A percentile compares a stretch with the other conserved stretches of the same genome.
These are phyloP conservation scores for Onygenales sp. DNA, from an alignment of 2,329 filamentous ascomycete species.

Conservation along the genomic window DNA sequence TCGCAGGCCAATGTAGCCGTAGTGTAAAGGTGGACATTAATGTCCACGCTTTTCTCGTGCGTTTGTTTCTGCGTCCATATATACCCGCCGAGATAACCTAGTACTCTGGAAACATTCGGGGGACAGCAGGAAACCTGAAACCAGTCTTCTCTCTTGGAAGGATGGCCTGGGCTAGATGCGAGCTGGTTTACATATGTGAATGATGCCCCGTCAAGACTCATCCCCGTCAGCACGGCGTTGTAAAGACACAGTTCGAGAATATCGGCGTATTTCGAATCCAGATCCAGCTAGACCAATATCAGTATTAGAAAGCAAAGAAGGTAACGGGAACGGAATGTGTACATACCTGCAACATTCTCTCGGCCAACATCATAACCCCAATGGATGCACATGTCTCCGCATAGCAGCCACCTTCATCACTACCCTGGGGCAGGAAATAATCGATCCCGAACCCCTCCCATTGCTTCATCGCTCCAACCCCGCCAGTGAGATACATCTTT, in stretches of 20 bases:
- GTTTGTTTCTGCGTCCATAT: conserved; percentile 39
- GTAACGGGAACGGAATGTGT: conserved; percentile 29
- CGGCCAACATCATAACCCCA: conserved; percentile 51
- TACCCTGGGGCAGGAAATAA: conserved; percentile 50
- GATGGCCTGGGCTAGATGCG: conserved; percentile 42
- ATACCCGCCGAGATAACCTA: conserved; percentile 49
- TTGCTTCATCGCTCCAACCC: conserved; percentile 48
- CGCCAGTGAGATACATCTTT: conserved; percentile 56
- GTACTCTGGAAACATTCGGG: conserved; percentile 48
- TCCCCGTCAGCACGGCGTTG: conserved; percentile 50
- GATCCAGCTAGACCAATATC: conserved; percentile 28
- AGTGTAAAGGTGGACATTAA: conserved; percentile 51
- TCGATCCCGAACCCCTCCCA: conserved; percentile 53
- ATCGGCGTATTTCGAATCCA: conserved; percentile 46
- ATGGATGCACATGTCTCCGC: conserved; percentile 54
- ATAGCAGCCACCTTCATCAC: conserved; percentile 54
- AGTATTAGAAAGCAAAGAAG: neutral
- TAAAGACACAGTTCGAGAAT: conserved; percentile 54
- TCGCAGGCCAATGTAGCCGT: conserved; percentile 37
- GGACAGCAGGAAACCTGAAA: conserved; percentile 53
- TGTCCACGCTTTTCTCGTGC: conserved; percentile 19
- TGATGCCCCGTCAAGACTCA: conserved; percentile 45
- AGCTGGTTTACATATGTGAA: conserved; percentile 57
- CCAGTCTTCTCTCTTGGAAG: conserved; percentile 46
- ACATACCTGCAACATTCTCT: conserved; percentile 31